Conservation (phyloP, 2,329 filamentous ascomycete species). For the Rhexocercosporidium sp. region DNA sequence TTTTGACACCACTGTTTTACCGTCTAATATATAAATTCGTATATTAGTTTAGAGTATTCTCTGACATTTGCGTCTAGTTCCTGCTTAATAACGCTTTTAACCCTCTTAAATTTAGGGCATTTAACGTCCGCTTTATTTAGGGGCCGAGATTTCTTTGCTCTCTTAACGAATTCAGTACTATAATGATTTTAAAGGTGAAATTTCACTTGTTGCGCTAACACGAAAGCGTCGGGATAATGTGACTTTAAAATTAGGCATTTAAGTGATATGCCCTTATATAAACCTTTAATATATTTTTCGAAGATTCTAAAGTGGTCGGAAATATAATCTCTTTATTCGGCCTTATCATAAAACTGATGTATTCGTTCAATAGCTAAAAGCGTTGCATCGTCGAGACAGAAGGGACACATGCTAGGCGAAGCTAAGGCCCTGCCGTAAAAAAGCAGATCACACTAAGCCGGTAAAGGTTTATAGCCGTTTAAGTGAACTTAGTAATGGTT, state of each 20-base stretch:
- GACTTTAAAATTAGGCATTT: conserved; percentile 25
- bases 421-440: conserved; percentile 24
- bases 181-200: conserved; percentile 17
- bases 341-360: conserved; percentile 25
- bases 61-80: conserved; percentile 19
- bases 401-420: conserved; percentile 24
- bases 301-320: conserved; percentile 22
- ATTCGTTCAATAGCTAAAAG: conserved; percentile 26
- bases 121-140: conserved; percentile 9
- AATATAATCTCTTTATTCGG: conserved; percentile 26
- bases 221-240: conserved; percentile 25
- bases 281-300: conserved; percentile 21
- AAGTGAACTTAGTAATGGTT: conserved; percentile 23
- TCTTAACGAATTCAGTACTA: conserved; percentile 14
- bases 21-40: conserved; percentile 26
- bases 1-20: conserved; percentile 15
- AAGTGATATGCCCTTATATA: conserved; percentile 18
- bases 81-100: conserved; percentile 19
- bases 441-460: conserved; percentile 25
- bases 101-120: conserved; percentile 20
- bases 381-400: conserved; percentile 21
- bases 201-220: conserved; percentile 28
- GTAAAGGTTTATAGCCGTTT: conserved; percentile 19
- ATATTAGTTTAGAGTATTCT: conserved; percentile 20
- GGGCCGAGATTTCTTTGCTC: conserved; percentile 14